Evolutionary conservation across 169 alveolate genomes (phyloP), one percentile per base, ranked within the genome.

Genomic region (Plasmodium malariae): DNA sequence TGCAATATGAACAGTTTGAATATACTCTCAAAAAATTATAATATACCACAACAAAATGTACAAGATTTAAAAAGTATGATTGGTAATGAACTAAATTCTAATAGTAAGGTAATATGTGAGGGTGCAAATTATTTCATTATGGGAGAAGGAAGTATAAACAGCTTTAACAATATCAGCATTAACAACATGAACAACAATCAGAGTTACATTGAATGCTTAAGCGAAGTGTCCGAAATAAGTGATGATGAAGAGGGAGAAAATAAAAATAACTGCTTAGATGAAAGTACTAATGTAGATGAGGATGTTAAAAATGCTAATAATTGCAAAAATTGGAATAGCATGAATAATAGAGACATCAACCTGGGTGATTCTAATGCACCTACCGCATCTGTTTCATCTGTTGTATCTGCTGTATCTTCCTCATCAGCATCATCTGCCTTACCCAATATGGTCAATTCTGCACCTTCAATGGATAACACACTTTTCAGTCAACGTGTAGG

Each of bases 221-320:
- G 92, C n/a, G 92, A 86, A 5, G 92, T 86, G 12, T 86, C 92
- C 0, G 92, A 86, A 45, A 86, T 86, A 55, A 86, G 87, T 69
- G 92, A 86, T 28, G 86, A 86, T 1, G 92, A 62, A 19, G 57
- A 21, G 36, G 72, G 63, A 17, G 55, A n/a, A n/a, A n/a, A 34
- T 24, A 9, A 2, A 28, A 36, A 49, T 30, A 17, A 74, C 34
- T 34, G 12, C n/a, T 51, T 9, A 40, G 30, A 45, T 32, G 37
- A 65, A 34, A 71, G 11, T 28, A 4, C 4, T 1, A 6, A 32
- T 40, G 30, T 30, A 17, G 26, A 19, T 45, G 34, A 24, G n/a
- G 4, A 48, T 48, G 48, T 30, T 34, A 30, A 45, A 21, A 9
- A 24, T 14, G 17, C 7, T 4, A 71, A 49, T 32, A 71, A 32